Evolutionary conservation across 2,329 filamentous ascomycete species (phyloP), one percentile per base, ranked within the genome.

Genomic region (Sclerotinia minor): DNA sequence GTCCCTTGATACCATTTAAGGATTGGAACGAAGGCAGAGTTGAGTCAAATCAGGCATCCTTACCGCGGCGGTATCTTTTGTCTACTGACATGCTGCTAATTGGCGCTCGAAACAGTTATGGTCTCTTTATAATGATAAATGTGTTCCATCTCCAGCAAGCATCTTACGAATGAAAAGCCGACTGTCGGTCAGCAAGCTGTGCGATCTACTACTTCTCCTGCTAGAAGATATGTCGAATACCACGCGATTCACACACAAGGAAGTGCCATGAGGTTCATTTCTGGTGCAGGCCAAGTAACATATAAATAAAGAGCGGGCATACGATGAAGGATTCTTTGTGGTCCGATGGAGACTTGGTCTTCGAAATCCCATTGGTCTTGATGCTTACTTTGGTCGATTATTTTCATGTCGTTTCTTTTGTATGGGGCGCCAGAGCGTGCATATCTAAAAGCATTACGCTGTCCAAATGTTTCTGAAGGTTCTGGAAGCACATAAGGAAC

Each of bases 261-360:
- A 19, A 69, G 52, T 47, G 65, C 64, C 13, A 50, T 71, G 44
- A 64, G 63, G 29, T 49, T 71, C 21, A 55, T 72, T 19, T 66
- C 67, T n/a, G 54, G 32, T 17, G 29, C 65, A 49, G 59, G 64
- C 26, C 66, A 52, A 21, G 8, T 69, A 5, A 71, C 66, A 3
- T 70, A 72, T 17, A 72, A 72, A 64, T 66, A 35, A 66, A 64
- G 26, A 55, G n/a, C 15, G 64, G 70, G 0, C 57, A 69, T 6
- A 71, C 67, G 0, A 69, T 71, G 67, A 72, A 72, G 63, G 68
- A 68, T 49, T 66, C 44, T 15, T 55, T 71, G 17, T 72, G 5
- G 68, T 69, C 41, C 45, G 68, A 26, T 71, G 68, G 69, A 49
- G 68, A 24, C 52, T 71, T 49, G 55, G 58, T 50, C 45, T 68